A percentile compares a stretch with the other conserved stretches of the same genome.
phyloP scores from a whole-genome alignment of 306 rosid genomes.

The Mucuna pruriens region DNA sequence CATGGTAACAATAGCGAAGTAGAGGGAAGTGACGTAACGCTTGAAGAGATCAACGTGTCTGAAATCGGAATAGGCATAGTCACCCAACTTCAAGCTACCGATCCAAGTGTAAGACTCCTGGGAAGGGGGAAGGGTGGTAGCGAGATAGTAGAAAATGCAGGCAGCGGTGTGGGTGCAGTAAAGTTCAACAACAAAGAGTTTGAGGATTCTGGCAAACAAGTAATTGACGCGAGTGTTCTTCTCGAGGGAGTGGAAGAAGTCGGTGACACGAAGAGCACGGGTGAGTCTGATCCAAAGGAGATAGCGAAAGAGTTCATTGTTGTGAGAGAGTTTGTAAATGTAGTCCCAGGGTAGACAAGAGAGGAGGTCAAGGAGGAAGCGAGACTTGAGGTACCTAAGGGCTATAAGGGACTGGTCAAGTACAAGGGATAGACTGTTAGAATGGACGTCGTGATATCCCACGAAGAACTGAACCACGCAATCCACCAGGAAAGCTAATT shows the following conservation, averaged over 20 bases:
- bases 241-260: conserved; percentile 60
- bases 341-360: conserved; percentile 75
- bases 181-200: conserved; percentile 69
- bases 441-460: conserved; percentile 52
- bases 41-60: conserved; percentile 63
- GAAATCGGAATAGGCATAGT: conserved; percentile 59
- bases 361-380: conserved; percentile 57
- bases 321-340: conserved; percentile 61
- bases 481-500: conserved; percentile 64
- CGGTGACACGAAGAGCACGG: conserved; percentile 56
- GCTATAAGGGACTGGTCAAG: conserved; percentile 52
- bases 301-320: conserved; percentile 54
- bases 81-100: conserved; percentile 72
- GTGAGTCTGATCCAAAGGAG: conserved; percentile 62
- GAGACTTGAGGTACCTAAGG: conserved; percentile 60
- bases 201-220: conserved; percentile 54
- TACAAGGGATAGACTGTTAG: conserved; percentile 53
- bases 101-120: conserved; percentile 74
- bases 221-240: conserved; percentile 64
- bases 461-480: conserved; percentile 57
- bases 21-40: conserved; percentile 68
- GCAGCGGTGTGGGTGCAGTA: conserved; percentile 78
- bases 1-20: conserved; percentile 79
- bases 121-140: conserved; percentile 59
- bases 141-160: conserved; percentile 70